Base-by-base conservation (phyloP, 768 basidiomycete species). In the Lentinula lateritia region DNA sequence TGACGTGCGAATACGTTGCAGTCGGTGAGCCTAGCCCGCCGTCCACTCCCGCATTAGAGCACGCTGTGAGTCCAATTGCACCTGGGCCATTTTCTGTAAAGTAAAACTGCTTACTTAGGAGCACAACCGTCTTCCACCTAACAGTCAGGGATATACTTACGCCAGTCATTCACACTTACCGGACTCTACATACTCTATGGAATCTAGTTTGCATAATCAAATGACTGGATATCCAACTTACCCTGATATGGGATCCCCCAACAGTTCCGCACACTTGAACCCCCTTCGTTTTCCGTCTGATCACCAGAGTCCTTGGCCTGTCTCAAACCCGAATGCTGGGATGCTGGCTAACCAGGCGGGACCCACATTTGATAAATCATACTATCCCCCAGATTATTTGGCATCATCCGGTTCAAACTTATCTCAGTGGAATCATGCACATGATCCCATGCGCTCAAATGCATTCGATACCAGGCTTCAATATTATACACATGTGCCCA, bases 1-100 rank as follows among this genome's bases (percentile, higher is more conserved):
- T 72, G 57, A 65, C 68, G 15, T 83, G 82, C 68, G 66, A 71
- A 48, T 82, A 79, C 66, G 69, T 80, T 20, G 71, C 80, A 1
- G 75, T 80, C 46, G 70, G 78, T 36, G 67, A 69, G 57, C 53
- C 52, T 63, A 58, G 58, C 56, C 63, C 56, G 43, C 62, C 52
- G 18, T 53, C 60, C 9, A 58, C 63, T 23, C 61, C 63, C 7
- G 45, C 52, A 13, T 41, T 42, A 10, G 48, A 52, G 18, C 52
- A 28, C 36, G n/a, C 58, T 50, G 58, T 56, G 58, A 35, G 56
- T 60, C 28, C 34, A 39, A 9, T 63, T 56, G 59, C 38, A 48
- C 43, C 23, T 46, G 20, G 9, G 6, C 2, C 15, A 3, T 4
- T 9, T 48, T 2, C 5, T 48, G n/a, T 54, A 18, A 54, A 36